Base-by-base conservation (phyloP, 345 rosid genomes). In the Anacardium occidentale region DNA sequence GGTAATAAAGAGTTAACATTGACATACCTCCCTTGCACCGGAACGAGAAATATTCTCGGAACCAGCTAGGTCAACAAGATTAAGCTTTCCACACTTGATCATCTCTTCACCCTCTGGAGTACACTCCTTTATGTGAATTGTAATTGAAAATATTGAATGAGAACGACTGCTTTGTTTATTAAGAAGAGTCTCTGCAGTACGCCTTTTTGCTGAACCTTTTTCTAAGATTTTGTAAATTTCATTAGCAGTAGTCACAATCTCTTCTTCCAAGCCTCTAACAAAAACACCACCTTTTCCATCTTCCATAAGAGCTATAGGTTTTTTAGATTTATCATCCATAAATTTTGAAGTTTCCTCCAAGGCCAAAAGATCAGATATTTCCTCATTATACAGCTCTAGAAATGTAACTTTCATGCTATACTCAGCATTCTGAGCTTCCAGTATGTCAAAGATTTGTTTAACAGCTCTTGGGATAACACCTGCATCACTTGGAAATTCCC, bases 101-200 rank as follows among this genome's bases (percentile, higher is more conserved):
- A 95, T 85, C 83, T 95, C 99, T 86, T 95, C 99, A 11, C 99
- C 99, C 82, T 95, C 98, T 10, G 96, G 98, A 56, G 99, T 95
- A 70, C 86, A 87, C 78, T 95, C 99, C 78, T 92, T 92, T 17
- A 91, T 95, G 77, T 95, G 99, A 76, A 95, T 95, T 52, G 99
- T 95, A 68, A 95, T 92, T 24, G 98, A 95, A 81, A 92, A 95
- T 78, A 95, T 91, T 0, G 97, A 95, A 83, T 91, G 98, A 71
- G 99, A 95, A 62, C 99, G 98, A 83, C 98, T 92, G 75, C 98
- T 95, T 82, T 95, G 99, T 87, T 92, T 95, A 86, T 95, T 95
- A 72, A 95, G 91, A 79, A 92, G 96, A 77, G 99, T 95, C 87
- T 95, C 99, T 67, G 98, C 97, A 17, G 99, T 95, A 57, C 98